A percentile compares a stretch with the other conserved stretches of the same genome.
phyloP scores from a whole-genome alignment of 2,329 filamentous ascomycete species.

The Cryphonectria nitschkei region DNA sequence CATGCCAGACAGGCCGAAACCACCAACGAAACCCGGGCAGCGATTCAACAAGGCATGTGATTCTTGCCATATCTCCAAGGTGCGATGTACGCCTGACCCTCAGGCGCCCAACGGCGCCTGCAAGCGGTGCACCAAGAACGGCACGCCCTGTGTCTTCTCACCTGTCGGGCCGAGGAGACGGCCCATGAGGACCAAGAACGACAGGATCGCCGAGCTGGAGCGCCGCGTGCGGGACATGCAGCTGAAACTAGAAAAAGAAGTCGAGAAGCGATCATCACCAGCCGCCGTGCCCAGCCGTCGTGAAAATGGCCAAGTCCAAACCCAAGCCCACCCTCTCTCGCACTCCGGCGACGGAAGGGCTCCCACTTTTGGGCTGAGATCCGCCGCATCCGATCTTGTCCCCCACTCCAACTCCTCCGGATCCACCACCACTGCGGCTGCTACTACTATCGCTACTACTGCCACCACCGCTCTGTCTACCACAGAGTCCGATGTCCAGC shows the following conservation, averaged over 20 bases:
- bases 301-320: background rate
- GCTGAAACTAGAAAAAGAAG: slow-evolving; percentile 25
- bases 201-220: slow-evolving; percentile 28
- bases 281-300: background rate
- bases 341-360: slow-evolving; percentile 5
- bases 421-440: background rate
- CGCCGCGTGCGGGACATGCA: slow-evolving; percentile 28
- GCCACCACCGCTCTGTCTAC: background rate
- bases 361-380: background rate
- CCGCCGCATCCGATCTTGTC: background rate
- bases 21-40: slow-evolving; percentile 12
- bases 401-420: background rate
- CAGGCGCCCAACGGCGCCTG: slow-evolving; percentile 25
- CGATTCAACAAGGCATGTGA: slow-evolving; percentile 29
- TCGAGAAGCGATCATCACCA: slow-evolving; percentile 10
- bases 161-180: slow-evolving; percentile 26
- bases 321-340: background rate
- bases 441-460: no score
- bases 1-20: background rate
- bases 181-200: slow-evolving; percentile 27
- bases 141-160: slow-evolving; percentile 25
- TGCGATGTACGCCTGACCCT: slow-evolving; percentile 25
- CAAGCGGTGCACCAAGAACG: slow-evolving; percentile 27
- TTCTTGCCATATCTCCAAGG: slow-evolving; percentile 27
- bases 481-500: background rate